phyloP scores from a whole-genome alignment of 164 flowering plant genomes.

The Stephania japonica region DNA sequence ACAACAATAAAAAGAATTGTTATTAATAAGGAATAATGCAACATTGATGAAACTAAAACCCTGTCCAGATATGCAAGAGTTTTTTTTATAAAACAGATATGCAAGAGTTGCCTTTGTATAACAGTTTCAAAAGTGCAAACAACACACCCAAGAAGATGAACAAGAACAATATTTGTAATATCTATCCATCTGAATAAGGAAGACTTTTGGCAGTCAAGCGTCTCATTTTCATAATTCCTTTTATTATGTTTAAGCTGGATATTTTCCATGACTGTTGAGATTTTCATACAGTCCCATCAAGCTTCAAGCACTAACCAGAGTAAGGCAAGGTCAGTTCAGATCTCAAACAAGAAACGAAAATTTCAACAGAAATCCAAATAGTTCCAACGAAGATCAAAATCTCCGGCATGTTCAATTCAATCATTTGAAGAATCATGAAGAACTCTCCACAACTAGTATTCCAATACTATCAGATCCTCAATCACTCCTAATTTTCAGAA shows the following conservation, averaged over 20 bases:
- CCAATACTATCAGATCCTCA: too few relatives aligned
- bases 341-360: not conserved
- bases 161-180: too few relatives aligned
- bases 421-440: too few relatives aligned
- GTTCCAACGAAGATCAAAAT: not conserved
- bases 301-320: not conserved
- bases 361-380: not conserved
- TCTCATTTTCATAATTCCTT: too few relatives aligned
- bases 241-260: not conserved
- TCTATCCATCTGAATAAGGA: too few relatives aligned
- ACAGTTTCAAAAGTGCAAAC: too few relatives aligned
- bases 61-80: not conserved
- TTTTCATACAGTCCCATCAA: not conserved
- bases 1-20: conserved; percentile 5
- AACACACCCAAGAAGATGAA: too few relatives aligned
- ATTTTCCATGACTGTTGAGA: not conserved
- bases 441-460: too few relatives aligned
- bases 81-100: not conserved
- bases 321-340: not conserved
- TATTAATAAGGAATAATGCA: not conserved
- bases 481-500: too few relatives aligned
- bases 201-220: not conserved
- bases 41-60: not conserved
- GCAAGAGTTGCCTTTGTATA: too few relatives aligned
- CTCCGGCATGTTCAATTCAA: not conserved